Evolutionary conservation across 139 green algal species (phyloP).

Genomic region (Desmodesmus armatus): DNA sequence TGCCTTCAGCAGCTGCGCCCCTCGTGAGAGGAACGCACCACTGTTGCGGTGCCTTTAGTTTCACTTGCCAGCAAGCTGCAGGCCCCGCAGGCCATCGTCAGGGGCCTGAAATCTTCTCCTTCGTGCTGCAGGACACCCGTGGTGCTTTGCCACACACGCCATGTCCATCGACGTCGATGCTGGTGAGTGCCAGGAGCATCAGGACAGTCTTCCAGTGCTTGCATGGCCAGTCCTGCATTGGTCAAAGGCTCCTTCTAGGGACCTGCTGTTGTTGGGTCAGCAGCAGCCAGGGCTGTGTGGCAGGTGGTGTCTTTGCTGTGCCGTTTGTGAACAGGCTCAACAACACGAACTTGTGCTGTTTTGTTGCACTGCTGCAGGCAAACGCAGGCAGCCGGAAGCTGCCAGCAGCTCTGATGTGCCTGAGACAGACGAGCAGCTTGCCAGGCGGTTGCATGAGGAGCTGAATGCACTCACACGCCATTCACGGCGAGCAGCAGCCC

Average conservation of each 20-base stretch:
- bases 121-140: too few species aligned
- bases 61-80: too few species aligned
- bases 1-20: too few species aligned
- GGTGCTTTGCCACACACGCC: too few species aligned
- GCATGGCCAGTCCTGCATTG: too few species aligned
- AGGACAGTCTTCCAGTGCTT: not conserved
- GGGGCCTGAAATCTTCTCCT: too few species aligned
- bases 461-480: constrained; percentile 58
- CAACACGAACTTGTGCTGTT: not conserved
- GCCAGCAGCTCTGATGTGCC: not conserved
- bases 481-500: constrained; percentile 42
- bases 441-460: constrained; percentile 72
- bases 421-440: constrained; percentile 71
- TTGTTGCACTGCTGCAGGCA: not conserved
- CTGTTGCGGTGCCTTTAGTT: too few species aligned
- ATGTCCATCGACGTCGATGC: too few species aligned
- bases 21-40: too few species aligned
- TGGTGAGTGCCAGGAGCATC: not conserved
- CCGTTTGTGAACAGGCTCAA: not conserved
- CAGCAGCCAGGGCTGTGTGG: not conserved
- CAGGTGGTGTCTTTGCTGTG: not conserved
- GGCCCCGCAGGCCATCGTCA: too few species aligned
- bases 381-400: constrained; percentile 28
- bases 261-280: not conserved
- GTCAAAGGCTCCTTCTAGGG: too few species aligned